Evolutionary conservation across 192 early-diverging fungal genomes (phyloP), one percentile per base, ranked within the genome.

Genomic region (Paraglomus brasilianum): DNA sequence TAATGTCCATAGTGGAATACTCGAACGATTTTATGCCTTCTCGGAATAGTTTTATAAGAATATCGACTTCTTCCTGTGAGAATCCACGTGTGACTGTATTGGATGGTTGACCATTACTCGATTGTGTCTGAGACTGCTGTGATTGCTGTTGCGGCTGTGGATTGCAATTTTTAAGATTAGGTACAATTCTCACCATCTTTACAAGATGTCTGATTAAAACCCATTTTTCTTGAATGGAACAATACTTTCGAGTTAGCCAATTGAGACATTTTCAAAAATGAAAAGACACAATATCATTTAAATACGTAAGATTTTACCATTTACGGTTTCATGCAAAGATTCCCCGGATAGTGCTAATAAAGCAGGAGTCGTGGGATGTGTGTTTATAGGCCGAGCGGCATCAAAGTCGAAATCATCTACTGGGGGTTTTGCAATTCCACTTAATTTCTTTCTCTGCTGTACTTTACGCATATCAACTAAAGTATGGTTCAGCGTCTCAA

Each of bases 171-270:
- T 88, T 81, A 4, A 98, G 81, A 41, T 87, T 80, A 14, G 96
- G 79, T 24, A 93, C 85, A 30, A 88, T 88, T 68, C 95, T 96
- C 62, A 95, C 76, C 22, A 94, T 95, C 50, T 86, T 85, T n/a
- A 96, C 89, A 55, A 99, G 72, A 63, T 89, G 95, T 74, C 90
- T 94, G 74, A 99, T 88, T 60, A 96, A 72, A 74, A 95, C 89
- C 30, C 95, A 82, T 52, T 90, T 88, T 75, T 99, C 92, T 92
- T 2, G 70, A 43, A 24, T 24, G 2, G 39, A 48, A 42, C 3
- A 17, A 60, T 52, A 2, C 17, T 60, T 15, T 42, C 56, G 21
- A 60, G 15, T 17, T 21, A 17, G 58, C 44, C 58, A 60, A 15
- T 60, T 60, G 15, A 17, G 56, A 17, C 15, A 17, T 21, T 17